Evolutionary conservation across 2,329 filamentous ascomycete species (phyloP).

Genomic region (Xylaria hypoxylon): DNA sequence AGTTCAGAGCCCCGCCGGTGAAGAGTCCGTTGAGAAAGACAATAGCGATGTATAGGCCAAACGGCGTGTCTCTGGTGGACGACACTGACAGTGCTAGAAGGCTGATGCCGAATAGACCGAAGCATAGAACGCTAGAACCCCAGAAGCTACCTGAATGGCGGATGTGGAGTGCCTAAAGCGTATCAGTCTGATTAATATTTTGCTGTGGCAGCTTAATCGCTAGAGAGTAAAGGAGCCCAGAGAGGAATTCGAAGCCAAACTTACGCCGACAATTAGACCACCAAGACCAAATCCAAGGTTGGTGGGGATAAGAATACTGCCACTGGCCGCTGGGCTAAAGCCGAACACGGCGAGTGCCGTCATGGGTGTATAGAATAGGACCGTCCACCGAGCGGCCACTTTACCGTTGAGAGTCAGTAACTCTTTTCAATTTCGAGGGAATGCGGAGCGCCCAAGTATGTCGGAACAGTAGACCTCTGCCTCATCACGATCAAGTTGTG

Average conservation of each 20-base stretch:
- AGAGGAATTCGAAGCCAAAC: slow-evolving; percentile 20
- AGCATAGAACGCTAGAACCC: slow-evolving; percentile 68
- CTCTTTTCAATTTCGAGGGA: neutral
- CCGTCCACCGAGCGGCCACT: slow-evolving; percentile 81
- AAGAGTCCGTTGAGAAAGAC: slow-evolving; percentile 78
- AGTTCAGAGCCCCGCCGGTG: slow-evolving; percentile 80
- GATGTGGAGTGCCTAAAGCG: slow-evolving; percentile 73
- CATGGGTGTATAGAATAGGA: slow-evolving; percentile 84
- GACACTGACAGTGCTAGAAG: slow-evolving; percentile 67
- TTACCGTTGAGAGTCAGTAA: slow-evolving; percentile 12
- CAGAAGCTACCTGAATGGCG: slow-evolving; percentile 80
- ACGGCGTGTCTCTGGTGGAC: slow-evolving; percentile 64
- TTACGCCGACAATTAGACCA: slow-evolving; percentile 74
- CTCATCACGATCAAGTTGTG: neutral
- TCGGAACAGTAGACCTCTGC: neutral
- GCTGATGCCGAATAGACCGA: slow-evolving; percentile 70
- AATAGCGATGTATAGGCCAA: slow-evolving; percentile 66
- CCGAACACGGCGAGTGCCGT: slow-evolving; percentile 81
- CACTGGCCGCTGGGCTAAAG: slow-evolving; percentile 76
- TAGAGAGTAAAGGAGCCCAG: neutral
- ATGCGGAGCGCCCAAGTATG: neutral
- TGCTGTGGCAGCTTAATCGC: neutral
- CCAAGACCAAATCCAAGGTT: slow-evolving; percentile 83
- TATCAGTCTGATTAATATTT: slow-evolving; percentile 6
- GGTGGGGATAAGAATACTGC: slow-evolving; percentile 82